These are phyloP conservation scores for Ascochyta viciae-villosae DNA, from an alignment of 2,329 filamentous ascomycete genomes.

Conservation along the genomic window DNA sequence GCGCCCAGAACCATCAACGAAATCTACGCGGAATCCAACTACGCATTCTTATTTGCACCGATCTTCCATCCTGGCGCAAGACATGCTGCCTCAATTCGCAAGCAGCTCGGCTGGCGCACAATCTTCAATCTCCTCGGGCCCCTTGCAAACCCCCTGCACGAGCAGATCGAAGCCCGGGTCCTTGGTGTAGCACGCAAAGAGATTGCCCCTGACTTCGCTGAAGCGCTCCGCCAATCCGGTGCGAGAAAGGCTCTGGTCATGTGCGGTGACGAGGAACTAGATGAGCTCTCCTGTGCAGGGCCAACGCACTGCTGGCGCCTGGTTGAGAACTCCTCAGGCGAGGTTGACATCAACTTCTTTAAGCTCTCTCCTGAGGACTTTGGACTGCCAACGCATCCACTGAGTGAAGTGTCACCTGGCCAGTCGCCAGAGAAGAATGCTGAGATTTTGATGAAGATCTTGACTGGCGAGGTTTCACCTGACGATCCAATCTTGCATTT, in stretches of 20 bases:
- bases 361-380: slow-evolving; percentile 84
- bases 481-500: slow-evolving; percentile 91
- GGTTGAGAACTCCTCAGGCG: slow-evolving; percentile 54
- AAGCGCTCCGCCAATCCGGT: slow-evolving; percentile 79
- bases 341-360: slow-evolving; percentile 76
- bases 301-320: slow-evolving; percentile 89
- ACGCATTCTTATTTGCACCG: slow-evolving; percentile 93
- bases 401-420: slow-evolving; percentile 80
- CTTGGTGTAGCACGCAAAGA: slow-evolving; percentile 91
- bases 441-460: slow-evolving; percentile 76
- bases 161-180: slow-evolving; percentile 80
- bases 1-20: slow-evolving; percentile 72
- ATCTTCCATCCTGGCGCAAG: slow-evolving; percentile 96
- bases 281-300: slow-evolving; percentile 93
- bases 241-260: slow-evolving; percentile 86
- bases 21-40: slow-evolving; percentile 83
- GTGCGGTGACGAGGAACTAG: slow-evolving; percentile 92
- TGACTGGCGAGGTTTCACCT: slow-evolving; percentile 73
- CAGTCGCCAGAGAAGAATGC: slow-evolving; percentile 90
- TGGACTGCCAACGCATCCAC: slow-evolving; percentile 75
- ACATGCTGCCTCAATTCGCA: slow-evolving; percentile 83
- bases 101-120: slow-evolving; percentile 89
- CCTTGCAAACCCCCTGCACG: slow-evolving; percentile 86
- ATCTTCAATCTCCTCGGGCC: slow-evolving; percentile 98
- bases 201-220: slow-evolving; percentile 86